phyloP scores from a whole-genome alignment of 192 early-diverging fungal genomes.

The Linnemannia exigua region DNA sequence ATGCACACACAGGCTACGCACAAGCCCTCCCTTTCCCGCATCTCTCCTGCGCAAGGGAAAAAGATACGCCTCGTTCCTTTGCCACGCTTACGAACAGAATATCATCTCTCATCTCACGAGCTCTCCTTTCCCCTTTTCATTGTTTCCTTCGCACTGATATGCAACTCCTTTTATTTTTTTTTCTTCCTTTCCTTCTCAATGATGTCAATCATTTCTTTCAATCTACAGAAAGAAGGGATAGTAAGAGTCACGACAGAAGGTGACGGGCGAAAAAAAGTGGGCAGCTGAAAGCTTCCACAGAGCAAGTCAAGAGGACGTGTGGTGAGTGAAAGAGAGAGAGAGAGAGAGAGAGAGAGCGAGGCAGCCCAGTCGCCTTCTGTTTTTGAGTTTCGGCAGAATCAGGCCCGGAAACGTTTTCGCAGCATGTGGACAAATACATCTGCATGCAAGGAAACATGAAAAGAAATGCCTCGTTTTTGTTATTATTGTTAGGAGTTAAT shows the following conservation, averaged over 20 bases:
- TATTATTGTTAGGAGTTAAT: neutral
- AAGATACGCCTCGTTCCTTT: neutral
- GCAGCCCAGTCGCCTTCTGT: too few relatives aligned
- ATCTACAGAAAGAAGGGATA: neutral
- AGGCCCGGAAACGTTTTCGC: neutral
- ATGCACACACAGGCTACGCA: neutral
- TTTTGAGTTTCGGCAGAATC: constrained; percentile 8
- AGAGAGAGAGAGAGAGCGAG: neutral
- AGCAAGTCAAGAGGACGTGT: neutral
- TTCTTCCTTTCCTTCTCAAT: neutral
- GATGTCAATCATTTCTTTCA: neutral
- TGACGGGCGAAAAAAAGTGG: neutral
- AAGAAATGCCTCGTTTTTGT: neutral
- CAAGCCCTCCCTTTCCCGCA: neutral
- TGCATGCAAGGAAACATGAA: neutral
- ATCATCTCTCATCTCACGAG: neutral
- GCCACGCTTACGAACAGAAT: neutral
- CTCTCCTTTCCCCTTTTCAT: neutral
- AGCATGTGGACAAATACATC: neutral
- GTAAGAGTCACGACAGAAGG: neutral
- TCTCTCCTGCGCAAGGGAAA: neutral
- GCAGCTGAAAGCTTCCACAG: neutral
- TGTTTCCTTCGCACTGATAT: neutral
- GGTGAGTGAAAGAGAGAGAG: neutral
- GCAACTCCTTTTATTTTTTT: neutral